A percentile compares a stretch with the other conserved stretches of the same genome.
Conservation (phyloP, 169 alveolate species). For the Sarcocystis neurona region DNA sequence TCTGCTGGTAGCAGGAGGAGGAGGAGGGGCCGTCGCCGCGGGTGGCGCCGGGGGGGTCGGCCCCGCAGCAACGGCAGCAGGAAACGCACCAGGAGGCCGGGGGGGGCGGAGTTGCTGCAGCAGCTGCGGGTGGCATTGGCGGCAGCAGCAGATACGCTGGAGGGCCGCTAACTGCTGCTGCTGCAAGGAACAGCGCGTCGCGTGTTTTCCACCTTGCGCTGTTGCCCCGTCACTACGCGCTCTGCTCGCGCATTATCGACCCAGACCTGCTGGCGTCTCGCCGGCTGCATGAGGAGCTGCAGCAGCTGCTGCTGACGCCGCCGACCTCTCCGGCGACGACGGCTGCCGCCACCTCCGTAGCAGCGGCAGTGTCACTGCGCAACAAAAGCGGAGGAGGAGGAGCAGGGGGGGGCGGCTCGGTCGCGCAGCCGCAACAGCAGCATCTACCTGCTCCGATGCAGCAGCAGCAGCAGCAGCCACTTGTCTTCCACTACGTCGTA, state of each 20-base stretch:
- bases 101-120: no score
- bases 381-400: no score
- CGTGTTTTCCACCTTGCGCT: conserved; percentile 36
- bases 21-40: conserved; percentile 22
- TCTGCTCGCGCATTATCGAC: conserved; percentile 19
- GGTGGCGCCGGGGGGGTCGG: conserved; percentile 31
- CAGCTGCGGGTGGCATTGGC: no score
- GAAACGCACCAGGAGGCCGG: not conserved
- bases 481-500: conserved; percentile 21
- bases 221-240: conserved; percentile 46
- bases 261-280: not conserved
- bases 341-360: not conserved
- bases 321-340: not conserved
- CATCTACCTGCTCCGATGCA: not conserved
- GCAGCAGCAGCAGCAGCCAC: not conserved
- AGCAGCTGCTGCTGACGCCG: conserved; percentile 28
- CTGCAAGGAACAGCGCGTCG: not conserved
- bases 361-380: no score
- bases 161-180: not conserved
- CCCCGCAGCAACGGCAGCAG: conserved; percentile 34
- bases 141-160: not conserved
- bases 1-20: not conserved
- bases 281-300: conserved; percentile 43
- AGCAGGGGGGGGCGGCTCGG: not conserved
- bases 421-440: not conserved